A percentile compares a stretch with the other conserved stretches of the same genome.
Conservation (phyloP, 1,139 yeast species). For the Yamadazyma epiphylla region DNA sequence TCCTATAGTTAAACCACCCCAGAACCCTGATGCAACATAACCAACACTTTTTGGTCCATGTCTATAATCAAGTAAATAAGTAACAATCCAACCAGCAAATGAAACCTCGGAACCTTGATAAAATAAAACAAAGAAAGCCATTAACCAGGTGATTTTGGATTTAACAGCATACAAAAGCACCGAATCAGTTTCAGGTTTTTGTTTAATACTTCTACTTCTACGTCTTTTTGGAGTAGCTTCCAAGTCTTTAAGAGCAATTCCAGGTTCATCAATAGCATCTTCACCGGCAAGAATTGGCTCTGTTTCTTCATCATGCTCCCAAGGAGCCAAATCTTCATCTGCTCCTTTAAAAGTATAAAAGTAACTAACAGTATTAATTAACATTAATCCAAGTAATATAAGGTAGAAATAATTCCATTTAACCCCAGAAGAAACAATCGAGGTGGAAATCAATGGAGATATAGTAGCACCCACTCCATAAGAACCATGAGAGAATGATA, state of each 20-base stretch:
- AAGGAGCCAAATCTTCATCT: slow-evolving; percentile 37
- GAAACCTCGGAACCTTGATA: slow-evolving; percentile 72
- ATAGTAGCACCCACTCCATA: slow-evolving; percentile 65
- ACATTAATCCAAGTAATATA: slow-evolving; percentile 40
- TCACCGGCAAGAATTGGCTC: slow-evolving; percentile 4
- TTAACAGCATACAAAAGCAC: slow-evolving; percentile 30
- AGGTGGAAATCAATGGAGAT: slow-evolving; percentile 56
- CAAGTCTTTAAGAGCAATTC: slow-evolving; percentile 7
- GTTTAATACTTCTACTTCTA: slow-evolving; percentile 1
- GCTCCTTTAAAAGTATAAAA: slow-evolving; percentile 38
- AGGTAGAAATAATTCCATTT: slow-evolving; percentile 54
- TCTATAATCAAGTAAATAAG: slow-evolving; percentile 56
- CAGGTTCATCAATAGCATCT: slow-evolving; percentile 9
- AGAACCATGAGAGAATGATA: slow-evolving; percentile 55
- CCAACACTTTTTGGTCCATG: slow-evolving; percentile 50
- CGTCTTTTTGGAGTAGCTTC: slow-evolving; percentile 1
- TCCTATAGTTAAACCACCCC: slow-evolving; percentile 69
- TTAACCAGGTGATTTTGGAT: slow-evolving; percentile 49
- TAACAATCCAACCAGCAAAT: slow-evolving; percentile 69
- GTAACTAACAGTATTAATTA: slow-evolving; percentile 21
- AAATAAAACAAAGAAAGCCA: slow-evolving; percentile 50
- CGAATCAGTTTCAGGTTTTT: slow-evolving; percentile 3
- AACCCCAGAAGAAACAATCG: slow-evolving; percentile 44
- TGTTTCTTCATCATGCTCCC: slow-evolving; percentile 22
- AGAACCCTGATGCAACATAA: slow-evolving; percentile 66